phyloP scores from a whole-genome alignment of 305 asterid species.

The Nicotiana rustica region DNA sequence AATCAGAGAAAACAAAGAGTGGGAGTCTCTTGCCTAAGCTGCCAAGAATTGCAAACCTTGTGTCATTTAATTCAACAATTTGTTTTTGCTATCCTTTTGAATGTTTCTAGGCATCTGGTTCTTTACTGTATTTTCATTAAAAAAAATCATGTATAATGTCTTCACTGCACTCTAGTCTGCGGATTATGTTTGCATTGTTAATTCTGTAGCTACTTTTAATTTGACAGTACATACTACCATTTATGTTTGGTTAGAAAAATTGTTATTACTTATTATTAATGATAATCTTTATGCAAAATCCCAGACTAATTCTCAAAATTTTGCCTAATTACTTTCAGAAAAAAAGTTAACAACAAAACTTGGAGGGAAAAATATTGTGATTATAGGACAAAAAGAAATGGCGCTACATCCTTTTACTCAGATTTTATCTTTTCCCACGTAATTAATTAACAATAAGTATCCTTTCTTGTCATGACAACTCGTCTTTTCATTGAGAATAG shows the following conservation, averaged over 20 bases:
- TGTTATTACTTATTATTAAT: too few species aligned
- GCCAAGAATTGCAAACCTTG: conserved; percentile 19
- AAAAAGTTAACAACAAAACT: too few species aligned
- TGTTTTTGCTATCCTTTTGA: conserved; percentile 35
- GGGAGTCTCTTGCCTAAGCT: conserved; percentile 66
- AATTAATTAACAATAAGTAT: too few species aligned
- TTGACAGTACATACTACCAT: conserved; percentile 40
- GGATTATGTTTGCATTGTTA: conserved; percentile 35
- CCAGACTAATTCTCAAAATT: too few species aligned
- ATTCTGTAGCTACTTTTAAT: conserved; percentile 32
- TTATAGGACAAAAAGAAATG: too few species aligned
- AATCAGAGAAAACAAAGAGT: conserved; percentile 59
- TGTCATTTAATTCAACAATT: conserved; percentile 24
- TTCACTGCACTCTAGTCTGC: conserved; percentile 33
- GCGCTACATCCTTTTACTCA: too few species aligned
- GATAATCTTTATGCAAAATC: too few species aligned
- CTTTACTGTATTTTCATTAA: conserved; percentile 5
- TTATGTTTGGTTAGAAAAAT: background rate
- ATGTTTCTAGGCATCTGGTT: conserved; percentile 16
- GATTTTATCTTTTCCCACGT: too few species aligned
- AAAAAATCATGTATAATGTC: conserved; percentile 32
- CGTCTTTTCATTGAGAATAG: too few species aligned
- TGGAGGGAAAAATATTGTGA: too few species aligned
- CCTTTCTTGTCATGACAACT: too few species aligned
- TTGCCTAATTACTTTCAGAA: too few species aligned